A percentile compares a stretch with the other conserved stretches of the same genome.
Evolutionary conservation across 495 filamentous ascomycete genomes (phyloP).

Genomic region (Bryoglossum gracile): DNA sequence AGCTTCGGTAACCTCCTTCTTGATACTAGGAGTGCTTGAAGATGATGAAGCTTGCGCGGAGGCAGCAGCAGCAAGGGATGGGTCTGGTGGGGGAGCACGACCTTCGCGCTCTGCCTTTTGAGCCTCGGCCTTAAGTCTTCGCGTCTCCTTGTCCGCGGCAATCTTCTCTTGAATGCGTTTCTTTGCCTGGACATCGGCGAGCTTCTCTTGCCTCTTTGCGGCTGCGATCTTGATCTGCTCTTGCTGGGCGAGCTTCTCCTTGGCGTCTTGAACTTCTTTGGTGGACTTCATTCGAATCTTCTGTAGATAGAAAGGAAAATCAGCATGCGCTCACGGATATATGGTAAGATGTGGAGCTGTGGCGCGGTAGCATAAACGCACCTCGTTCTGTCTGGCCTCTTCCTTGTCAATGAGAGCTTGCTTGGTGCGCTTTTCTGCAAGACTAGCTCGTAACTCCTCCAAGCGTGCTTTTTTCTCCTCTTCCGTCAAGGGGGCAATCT

Average conservation of each 20-base stretch:
- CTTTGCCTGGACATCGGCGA: slow-evolving; percentile 78
- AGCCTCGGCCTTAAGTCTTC: slow-evolving; percentile 71
- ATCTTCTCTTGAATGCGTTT: slow-evolving; percentile 86
- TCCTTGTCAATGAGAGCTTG: slow-evolving; percentile 69
- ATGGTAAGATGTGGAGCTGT: neutral
- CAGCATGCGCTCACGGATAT: neutral
- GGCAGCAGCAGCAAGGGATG: slow-evolving; percentile 32
- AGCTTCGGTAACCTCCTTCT: slow-evolving; percentile 61
- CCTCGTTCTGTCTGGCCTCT: slow-evolving; percentile 86
- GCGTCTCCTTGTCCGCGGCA: slow-evolving; percentile 79
- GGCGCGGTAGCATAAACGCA: slow-evolving; percentile 25
- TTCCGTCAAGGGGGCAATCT: slow-evolving; percentile 81
- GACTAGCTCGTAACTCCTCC: slow-evolving; percentile 61
- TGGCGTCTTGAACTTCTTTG: slow-evolving; percentile 67
- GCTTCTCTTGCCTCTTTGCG: slow-evolving; percentile 78
- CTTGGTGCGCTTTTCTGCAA: slow-evolving; percentile 65
- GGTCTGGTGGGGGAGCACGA: slow-evolving; percentile 43
- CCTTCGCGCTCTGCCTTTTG: slow-evolving; percentile 82
- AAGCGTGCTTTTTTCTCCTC: slow-evolving; percentile 82
- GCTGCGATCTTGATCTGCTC: slow-evolving; percentile 85
- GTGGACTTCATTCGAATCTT: slow-evolving; percentile 82
- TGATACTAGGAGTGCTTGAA: slow-evolving; percentile 25
- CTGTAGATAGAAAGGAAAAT: slow-evolving; percentile 32
- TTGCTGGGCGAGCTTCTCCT: slow-evolving; percentile 79
- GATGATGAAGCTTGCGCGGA: slow-evolving; percentile 30